phyloP scores from a whole-genome alignment of 768 basidiomycete genomes.

The Ramaria sp. region DNA sequence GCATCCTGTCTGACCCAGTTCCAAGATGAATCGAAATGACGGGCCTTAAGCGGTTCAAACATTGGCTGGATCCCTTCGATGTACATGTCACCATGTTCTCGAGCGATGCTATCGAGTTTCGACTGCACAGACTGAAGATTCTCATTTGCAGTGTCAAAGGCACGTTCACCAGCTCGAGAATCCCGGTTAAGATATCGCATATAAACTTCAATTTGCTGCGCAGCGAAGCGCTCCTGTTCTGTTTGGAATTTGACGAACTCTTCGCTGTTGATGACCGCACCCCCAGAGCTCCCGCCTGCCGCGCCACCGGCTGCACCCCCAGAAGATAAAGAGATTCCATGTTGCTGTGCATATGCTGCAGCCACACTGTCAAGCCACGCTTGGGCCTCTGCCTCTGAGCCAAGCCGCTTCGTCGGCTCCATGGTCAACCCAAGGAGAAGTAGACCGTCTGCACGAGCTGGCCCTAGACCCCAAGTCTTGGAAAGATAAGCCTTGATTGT shows the following conservation, averaged over 20 bases:
- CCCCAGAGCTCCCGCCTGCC: slow-evolving; percentile 53
- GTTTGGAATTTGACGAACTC: slow-evolving; percentile 95
- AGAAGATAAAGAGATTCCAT: slow-evolving; percentile 74
- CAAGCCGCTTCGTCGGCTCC: slow-evolving; percentile 90
- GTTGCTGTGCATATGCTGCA: slow-evolving; percentile 73
- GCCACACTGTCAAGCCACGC: slow-evolving; percentile 86
- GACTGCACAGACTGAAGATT: slow-evolving; percentile 62
- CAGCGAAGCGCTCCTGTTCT: slow-evolving; percentile 85
- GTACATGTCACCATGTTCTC: slow-evolving; percentile 91
- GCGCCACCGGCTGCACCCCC: slow-evolving; percentile 46
- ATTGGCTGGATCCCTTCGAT: slow-evolving; percentile 90
- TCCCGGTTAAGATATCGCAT: slow-evolving; percentile 96
- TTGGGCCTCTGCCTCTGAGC: slow-evolving; percentile 86
- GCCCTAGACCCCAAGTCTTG: slow-evolving; percentile 93
- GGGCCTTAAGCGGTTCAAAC: slow-evolving; percentile 92
- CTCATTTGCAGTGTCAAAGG: slow-evolving; percentile 79
- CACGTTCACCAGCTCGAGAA: slow-evolving; percentile 83
- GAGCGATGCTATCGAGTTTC: slow-evolving; percentile 76
- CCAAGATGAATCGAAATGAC: slow-evolving; percentile 98
- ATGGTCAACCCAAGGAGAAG: slow-evolving; percentile 84
- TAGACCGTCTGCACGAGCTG: slow-evolving; percentile 80
- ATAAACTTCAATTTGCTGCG: slow-evolving; percentile 89
- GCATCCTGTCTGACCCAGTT: slow-evolving; percentile 99
- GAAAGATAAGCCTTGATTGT: slow-evolving; percentile 81
- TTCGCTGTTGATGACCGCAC: slow-evolving; percentile 92